Evolutionary conservation across 495 filamentous ascomycete species (phyloP).

Genomic region (Hypoxylon crocopeplum): DNA sequence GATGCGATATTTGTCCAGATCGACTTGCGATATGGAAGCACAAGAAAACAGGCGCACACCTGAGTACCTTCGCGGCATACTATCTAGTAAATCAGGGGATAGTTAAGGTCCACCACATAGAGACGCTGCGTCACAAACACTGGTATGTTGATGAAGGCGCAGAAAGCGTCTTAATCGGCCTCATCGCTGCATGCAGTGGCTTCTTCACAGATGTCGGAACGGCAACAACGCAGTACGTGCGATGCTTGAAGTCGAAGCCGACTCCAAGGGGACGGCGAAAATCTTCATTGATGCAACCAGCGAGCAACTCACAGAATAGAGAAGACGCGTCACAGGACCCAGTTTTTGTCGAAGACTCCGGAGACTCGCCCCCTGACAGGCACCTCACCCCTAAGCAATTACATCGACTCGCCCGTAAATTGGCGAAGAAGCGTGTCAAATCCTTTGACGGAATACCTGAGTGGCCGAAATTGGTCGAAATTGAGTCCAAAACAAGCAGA

Average conservation of each 20-base stretch:
- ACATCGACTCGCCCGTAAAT: conserved; percentile 25
- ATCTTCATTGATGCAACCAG: background rate
- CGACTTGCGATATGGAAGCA: conserved; percentile 41
- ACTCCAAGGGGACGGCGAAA: background rate
- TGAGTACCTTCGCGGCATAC: conserved; percentile 15
- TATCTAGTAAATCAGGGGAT: conserved; percentile 5
- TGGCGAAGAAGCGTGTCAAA: conserved; percentile 25
- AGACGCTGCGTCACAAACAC: conserved; percentile 52
- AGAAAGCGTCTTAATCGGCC: conserved; percentile 60
- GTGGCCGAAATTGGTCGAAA: background rate
- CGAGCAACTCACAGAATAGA: background rate
- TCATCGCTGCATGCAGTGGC: conserved; percentile 66
- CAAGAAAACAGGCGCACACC: conserved; percentile 18
- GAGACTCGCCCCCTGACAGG: background rate
- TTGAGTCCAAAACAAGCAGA: background rate
- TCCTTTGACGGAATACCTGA: background rate
- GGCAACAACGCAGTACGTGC: conserved; percentile 70
- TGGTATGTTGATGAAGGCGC: conserved; percentile 67
- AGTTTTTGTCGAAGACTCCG: background rate
- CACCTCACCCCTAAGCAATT: conserved; percentile 24
- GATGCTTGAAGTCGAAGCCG: conserved; percentile 24
- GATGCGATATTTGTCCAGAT: conserved; percentile 57
- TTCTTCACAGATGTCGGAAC: conserved; percentile 63
- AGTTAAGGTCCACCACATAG: conserved; percentile 1
- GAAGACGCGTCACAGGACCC: background rate